Evolutionary conservation across 2,329 filamentous ascomycete genomes (phyloP), one percentile per base, ranked within the genome.

Genomic region (Sporothrix variecibatus): DNA sequence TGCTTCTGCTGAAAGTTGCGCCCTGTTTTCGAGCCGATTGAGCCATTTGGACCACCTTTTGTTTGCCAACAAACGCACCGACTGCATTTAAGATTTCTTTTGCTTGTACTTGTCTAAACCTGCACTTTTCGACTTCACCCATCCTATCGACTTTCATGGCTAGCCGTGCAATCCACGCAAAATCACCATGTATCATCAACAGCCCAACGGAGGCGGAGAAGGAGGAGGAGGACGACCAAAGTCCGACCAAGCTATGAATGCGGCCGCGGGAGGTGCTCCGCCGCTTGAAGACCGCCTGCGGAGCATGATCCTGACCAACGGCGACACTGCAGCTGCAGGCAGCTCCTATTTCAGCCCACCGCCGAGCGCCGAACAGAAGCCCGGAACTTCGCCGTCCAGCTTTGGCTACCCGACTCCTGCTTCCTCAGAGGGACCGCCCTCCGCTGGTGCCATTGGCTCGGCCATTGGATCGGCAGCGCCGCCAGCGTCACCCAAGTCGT

Each of bases 261-360:
- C 56, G n/a, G 23, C n/a, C 11, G 23, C 58, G 17, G 71, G 53
- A 12, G 72, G 38, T n/a, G 72, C 62, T 28, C 58, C 23, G 46
- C 72, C 76, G 0, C 77, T 79, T 7, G 78, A 79, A 28, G 76
- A 77, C n/a, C 78, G 74, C 4, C 73, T 79, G 40, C 73, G 76
- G 51, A 75, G 72, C 26, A 75, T 79, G 75, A 78, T 77, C 6
- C 38, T 79, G 20, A 72, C 74, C 51, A 79, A 76, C 62, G 75
- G 71, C 11, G 75, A 74, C 3, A 12, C 15, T 38, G 17, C 26
- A 28, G 38, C 60, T 49, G 15, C 43, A 49, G 26, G 70, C 28
- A 15, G 49, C 58, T 17, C 17, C 5, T 26, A 20, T 11, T 60
- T 56, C 17, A 49, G 46, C 46, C 49, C 58, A 8, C 31, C 72